A percentile compares a stretch with the other conserved stretches of the same genome.
phyloP scores from a whole-genome alignment of 768 basidiomycete species.

The Suillus subalutaceus region DNA sequence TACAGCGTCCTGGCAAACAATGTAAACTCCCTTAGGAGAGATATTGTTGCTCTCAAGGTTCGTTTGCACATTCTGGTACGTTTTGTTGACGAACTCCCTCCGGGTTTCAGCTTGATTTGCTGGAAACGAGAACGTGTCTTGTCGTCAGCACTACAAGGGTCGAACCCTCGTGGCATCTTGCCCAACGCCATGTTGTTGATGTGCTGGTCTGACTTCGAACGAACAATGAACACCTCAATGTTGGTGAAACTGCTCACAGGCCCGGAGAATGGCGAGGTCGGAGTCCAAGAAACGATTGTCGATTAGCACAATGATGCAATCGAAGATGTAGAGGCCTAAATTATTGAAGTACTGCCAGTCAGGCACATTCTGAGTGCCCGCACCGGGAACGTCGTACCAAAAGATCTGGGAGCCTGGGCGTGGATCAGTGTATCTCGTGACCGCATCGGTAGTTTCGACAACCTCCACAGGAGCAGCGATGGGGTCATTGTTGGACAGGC shows the following conservation, averaged over 20 bases:
- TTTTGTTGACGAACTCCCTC: constrained; percentile 2
- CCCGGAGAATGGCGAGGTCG: constrained; percentile 15
- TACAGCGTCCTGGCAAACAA: too few relatives aligned
- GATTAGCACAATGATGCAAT: neutral
- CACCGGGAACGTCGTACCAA: constrained; percentile 34
- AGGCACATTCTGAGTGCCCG: constrained; percentile 25
- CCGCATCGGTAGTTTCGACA: constrained; percentile 23
- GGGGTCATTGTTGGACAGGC: constrained; percentile 19
- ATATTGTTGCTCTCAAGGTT: constrained; percentile 12
- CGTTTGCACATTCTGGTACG: constrained; percentile 10
- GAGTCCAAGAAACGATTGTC: constrained; percentile 24
- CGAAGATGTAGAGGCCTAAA: too few relatives aligned
- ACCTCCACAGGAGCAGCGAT: constrained; percentile 26
- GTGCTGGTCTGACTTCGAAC: constrained; percentile 38
- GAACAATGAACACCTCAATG: constrained; percentile 6
- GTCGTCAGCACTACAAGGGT: neutral
- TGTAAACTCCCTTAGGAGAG: constrained; percentile 9
- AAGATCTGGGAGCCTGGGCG: constrained; percentile 18
- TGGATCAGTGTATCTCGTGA: constrained; percentile 26
- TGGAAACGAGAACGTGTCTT: neutral
- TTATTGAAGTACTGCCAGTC: constrained; percentile 19
- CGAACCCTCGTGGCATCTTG: constrained; percentile 15
- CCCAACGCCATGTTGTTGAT: constrained; percentile 26
- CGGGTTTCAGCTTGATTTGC: constrained; percentile 5
- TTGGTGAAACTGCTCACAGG: constrained; percentile 16